phyloP scores from a whole-genome alignment of 495 filamentous ascomycete species.

The Stereocaulon alpinum region DNA sequence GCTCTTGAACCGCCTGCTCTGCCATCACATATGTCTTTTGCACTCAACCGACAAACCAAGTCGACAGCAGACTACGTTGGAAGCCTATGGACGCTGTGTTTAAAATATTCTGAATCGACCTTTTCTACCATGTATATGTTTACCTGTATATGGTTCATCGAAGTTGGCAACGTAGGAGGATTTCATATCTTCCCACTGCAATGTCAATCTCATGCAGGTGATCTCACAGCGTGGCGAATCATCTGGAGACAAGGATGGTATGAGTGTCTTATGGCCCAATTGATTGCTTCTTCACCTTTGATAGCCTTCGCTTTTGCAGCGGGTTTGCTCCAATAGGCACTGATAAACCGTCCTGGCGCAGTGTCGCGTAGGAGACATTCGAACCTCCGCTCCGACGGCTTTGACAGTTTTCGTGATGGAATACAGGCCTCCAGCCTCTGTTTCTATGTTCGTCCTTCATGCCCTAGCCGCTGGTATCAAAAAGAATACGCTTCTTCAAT shows the following conservation, averaged over 20 bases:
- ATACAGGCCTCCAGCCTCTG: no score
- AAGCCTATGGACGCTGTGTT: slow-evolving; percentile 1
- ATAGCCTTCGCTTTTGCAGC: neutral
- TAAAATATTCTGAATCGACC: neutral
- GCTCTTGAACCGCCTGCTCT: slow-evolving; percentile 2
- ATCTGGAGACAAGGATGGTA: slow-evolving; percentile 4
- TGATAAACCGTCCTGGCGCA: no score
- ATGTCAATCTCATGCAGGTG: neutral
- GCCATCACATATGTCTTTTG: neutral
- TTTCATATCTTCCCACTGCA: slow-evolving; percentile 3
- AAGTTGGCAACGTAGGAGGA: neutral
- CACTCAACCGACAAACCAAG: neutral
- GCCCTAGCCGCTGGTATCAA: no score
- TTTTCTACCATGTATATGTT: slow-evolving; percentile 1
- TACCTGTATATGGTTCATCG: neutral
- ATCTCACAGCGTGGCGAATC: neutral
- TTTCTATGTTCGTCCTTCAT: no score
- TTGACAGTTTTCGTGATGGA: no score
- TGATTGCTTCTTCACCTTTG: neutral
- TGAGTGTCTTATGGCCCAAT: neutral
- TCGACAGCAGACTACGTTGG: slow-evolving; percentile 2
- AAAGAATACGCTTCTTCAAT: no score
- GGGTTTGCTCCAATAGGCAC: neutral
- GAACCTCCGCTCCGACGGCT: no score
- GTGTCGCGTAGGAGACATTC: no score